phyloP scores from a whole-genome alignment of 1,284 basidiomycete species.

The Leccinum angustisporum region DNA sequence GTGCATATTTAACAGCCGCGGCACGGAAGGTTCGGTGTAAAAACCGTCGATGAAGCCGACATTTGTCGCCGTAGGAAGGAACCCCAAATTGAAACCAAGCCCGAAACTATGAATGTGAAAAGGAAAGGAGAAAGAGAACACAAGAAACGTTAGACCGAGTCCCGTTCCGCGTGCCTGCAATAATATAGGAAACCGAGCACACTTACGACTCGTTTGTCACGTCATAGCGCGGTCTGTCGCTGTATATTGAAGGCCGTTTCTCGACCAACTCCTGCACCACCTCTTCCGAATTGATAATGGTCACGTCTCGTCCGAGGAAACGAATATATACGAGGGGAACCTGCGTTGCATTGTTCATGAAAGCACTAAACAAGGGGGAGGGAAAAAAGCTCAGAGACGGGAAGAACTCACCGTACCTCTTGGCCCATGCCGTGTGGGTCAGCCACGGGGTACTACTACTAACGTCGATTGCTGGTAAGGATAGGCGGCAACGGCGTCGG shows the following conservation, averaged over 20 bases:
- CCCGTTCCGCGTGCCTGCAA: neutral
- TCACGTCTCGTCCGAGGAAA: constrained; percentile 16
- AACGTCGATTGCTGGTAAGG: constrained; percentile 6
- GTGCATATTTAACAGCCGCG: neutral
- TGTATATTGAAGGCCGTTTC: constrained; percentile 23
- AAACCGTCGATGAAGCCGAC: neutral
- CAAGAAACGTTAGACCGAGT: neutral
- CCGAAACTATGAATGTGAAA: constrained; percentile 1
- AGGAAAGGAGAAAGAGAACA: neutral
- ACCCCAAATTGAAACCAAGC: constrained; percentile 2
- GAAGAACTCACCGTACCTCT: constrained; percentile 2
- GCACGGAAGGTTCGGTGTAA: neutral
- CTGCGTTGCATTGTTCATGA: neutral
- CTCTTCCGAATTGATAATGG: constrained; percentile 24
- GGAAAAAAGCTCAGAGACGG: neutral
- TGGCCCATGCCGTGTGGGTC: constrained; percentile 8
- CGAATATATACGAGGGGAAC: constrained; percentile 4
- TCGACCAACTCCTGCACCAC: constrained; percentile 25
- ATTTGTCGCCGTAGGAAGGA: constrained; percentile 6
- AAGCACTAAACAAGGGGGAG: neutral
- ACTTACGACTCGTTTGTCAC: constrained; percentile 12
- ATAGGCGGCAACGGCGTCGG: constrained; percentile 2
- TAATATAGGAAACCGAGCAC: neutral
- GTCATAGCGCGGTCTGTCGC: constrained; percentile 18
- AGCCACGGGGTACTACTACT: constrained; percentile 5